Evolutionary conservation across 176 grass and related monocot genomes (phyloP), one percentile per base, ranked within the genome.

Genomic region (Phoenix roebelenii): DNA sequence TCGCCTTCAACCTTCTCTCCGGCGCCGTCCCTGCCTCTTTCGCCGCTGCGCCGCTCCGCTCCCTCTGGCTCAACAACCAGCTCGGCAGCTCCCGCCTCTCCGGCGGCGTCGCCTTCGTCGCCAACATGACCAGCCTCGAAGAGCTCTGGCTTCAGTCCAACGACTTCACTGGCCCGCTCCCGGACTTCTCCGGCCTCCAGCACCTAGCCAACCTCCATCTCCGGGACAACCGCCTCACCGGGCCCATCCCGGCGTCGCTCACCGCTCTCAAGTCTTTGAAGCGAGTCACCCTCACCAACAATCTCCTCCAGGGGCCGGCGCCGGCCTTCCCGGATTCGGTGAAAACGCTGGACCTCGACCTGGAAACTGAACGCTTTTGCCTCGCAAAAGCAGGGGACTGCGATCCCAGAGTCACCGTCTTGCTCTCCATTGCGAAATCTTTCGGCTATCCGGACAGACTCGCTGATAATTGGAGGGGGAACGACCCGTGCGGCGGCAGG

Each of bases 131-230:
- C 2, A 10, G 22, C 15, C 16, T 74, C 0, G 3, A 50, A 18
- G 25, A 86, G 64, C 77, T 95, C 16, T 95, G 90, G 90, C 75
- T 95, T 39, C 90, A 95, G 20, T 79, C 71, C 22, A 95, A 95
- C 24, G 16, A 39, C 29, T 95, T 95, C 69, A 68, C 83, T 0
- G 90, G 90, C 3, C 74, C 86, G 15, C 63, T 95, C 51, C 90
- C 90, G 3, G 80, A 89, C 49, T 95, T 89, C 67, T 53, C 80
- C 0, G 15, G 15, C 7, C 69, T 95, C 5, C 17, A 9, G 22
- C 35, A 12, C 32, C 74, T 89, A 1, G 32, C 3, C 19, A 86
- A 87, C 57, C 68, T 95, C 69, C 18, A 77, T 15, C 75, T 95
- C 51, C 79, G 90, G 4, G 90, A 95, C 64, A 95, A 95, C 63